Percentiles rank a stretch among this genome's conserved stretches.
Evolutionary conservation across 208 protist genomes (phyloP).

Genomic region (Trypanosoma cruzi): DNA sequence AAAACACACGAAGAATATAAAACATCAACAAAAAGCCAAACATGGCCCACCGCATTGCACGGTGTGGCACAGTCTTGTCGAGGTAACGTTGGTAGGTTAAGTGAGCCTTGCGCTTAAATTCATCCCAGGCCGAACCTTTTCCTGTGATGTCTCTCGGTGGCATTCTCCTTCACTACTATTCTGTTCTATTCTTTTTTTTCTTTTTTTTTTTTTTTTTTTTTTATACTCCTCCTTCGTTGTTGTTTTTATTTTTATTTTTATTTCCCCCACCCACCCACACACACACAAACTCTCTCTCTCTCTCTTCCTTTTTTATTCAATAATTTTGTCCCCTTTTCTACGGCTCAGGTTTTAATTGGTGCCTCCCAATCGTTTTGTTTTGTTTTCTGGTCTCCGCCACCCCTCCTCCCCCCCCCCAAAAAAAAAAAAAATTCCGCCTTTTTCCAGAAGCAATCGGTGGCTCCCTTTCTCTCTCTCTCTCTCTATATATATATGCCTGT

Average conservation of each 20-base stretch:
- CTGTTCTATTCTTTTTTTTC: conserved; percentile 1
- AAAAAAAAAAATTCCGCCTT: background rate
- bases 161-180: conserved; percentile 15
- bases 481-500: background rate
- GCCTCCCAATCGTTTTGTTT: no score
- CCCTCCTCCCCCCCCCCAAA: no score
- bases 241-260: background rate
- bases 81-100: conserved; percentile 58
- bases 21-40: conserved; percentile 68
- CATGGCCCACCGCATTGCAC: conserved; percentile 68
- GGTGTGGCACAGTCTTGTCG: conserved; percentile 74
- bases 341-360: no score
- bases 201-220: conserved; percentile 4
- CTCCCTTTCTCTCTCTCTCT: no score
- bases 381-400: no score
- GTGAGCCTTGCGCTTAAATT: conserved; percentile 22
- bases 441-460: background rate
- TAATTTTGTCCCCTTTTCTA: no score
- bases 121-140: conserved; percentile 7
- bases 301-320: no score
- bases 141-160: conserved; percentile 35
- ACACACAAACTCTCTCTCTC: no score
- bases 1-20: conserved; percentile 77
- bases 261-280: no score
- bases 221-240: background rate